Base-by-base conservation (phyloP, 768 basidiomycete genomes). In the Dacryopinax spathularia region DNA sequence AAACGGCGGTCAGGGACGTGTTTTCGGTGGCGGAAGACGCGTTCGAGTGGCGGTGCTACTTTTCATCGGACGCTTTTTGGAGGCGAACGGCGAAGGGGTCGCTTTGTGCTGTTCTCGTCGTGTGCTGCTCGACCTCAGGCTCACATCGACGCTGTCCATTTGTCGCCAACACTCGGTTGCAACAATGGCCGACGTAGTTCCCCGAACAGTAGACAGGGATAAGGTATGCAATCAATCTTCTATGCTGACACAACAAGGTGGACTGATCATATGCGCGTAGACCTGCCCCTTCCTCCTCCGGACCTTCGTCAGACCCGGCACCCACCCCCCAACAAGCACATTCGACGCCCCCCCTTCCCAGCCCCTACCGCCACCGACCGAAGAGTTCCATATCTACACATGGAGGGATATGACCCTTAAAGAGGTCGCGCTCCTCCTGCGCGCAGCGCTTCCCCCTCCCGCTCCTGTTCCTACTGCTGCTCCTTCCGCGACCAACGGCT, bases 311-410 rank as follows among this genome's bases (percentile, higher is more conserved):
- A 91, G 89, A 81, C 82, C 88, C 36, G 88, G 87, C 20, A 77
- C 82, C 71, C 89, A 91, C 72, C 80, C 86, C 39, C 74, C 89
- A 25, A 74, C 77, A 2, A 77, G n/a, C n/a, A n/a, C 88, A 63
- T 91, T 91, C 67, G 88, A 91, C 69, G 88, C 91, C 64, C 84
- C 87, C 0, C n/a, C n/a, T n/a, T n/a, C n/a, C n/a, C n/a, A n/a
- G n/a, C n/a, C n/a, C n/a, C 80, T 81, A 1, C 77, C 87, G 2
- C 89, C 89, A 6, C 84, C 84, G 1, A 84, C 84, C 5, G 89
- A 91, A 66, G 89, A 91, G 70, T 85, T 88, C 56, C 88, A 90
- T 70, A 74, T 91, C 34, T 91, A 86, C 68, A 86, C 87, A 6
- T 91, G 89, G 89, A 87, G 69, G 25, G 78, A 56, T 20, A 20